These are phyloP conservation scores for Apium graveolens DNA, from an alignment of 129 eudicot species.

Conservation along the genomic window DNA sequence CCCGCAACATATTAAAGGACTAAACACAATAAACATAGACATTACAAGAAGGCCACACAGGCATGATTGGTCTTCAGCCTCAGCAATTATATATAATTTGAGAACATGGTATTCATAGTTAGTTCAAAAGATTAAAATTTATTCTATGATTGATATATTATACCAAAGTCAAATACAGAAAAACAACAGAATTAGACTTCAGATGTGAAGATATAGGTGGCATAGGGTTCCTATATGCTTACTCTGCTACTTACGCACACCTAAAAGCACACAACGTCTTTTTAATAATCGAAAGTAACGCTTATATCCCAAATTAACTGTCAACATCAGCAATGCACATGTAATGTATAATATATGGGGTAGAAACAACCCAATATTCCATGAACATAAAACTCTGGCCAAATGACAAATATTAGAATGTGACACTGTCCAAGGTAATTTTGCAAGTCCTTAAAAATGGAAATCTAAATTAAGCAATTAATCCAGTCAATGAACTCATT, in stretches of 20 bases:
- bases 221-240: not conserved
- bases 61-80: not conserved
- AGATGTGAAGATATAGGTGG: not conserved
- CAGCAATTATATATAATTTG: not conserved
- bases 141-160: not conserved
- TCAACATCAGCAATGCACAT: not conserved
- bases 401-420: not conserved
- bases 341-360: not conserved
- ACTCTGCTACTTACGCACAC: not conserved
- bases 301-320: not conserved
- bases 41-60: not conserved
- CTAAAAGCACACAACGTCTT: not conserved
- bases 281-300: not conserved
- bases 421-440: not conserved
- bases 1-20: not conserved
- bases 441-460: not conserved
- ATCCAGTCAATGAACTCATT: not conserved
- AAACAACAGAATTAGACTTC: not conserved
- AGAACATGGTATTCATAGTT: not conserved
- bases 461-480: not conserved
- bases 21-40: not conserved
- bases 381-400: not conserved
- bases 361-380: not conserved
- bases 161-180: not conserved
- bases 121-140: not conserved